Evolutionary conservation across 2,329 filamentous ascomycete species (phyloP).

Genomic region (Colletotrichum sp.): DNA sequence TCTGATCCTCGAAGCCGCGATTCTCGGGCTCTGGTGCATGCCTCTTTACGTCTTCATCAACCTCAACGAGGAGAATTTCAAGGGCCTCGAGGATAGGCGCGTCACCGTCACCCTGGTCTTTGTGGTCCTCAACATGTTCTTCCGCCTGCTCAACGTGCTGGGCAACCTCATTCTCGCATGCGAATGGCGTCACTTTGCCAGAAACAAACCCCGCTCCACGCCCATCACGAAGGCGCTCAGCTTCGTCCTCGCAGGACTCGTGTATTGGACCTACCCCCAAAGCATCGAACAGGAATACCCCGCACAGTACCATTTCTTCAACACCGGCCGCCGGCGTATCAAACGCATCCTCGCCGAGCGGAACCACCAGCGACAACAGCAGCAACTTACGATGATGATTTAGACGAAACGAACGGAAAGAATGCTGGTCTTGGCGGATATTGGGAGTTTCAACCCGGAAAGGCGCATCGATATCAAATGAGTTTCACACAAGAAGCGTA

Average conservation of each 20-base stretch:
- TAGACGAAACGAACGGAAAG: neutral
- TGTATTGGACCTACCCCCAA: conserved; percentile 48
- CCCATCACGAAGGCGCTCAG: conserved; percentile 22
- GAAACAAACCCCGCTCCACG: conserved; percentile 30
- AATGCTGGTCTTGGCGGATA: neutral
- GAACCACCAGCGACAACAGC: conserved; percentile 9
- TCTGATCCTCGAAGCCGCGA: conserved; percentile 39
- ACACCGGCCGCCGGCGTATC: conserved; percentile 15
- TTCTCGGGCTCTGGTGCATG: conserved; percentile 34
- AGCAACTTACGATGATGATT: conserved; percentile 13
- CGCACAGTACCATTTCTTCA: conserved; percentile 16
- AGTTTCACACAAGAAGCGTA: neutral
- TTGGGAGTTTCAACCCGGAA: neutral
- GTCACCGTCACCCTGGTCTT: conserved; percentile 36
- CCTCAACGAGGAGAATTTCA: conserved; percentile 3
- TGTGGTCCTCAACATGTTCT: conserved; percentile 41
- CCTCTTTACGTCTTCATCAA: conserved; percentile 25
- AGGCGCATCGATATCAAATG: neutral
- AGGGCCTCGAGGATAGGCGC: neutral
- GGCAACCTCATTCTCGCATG: conserved; percentile 41
- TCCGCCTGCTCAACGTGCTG: conserved; percentile 41
- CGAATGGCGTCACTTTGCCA: conserved; percentile 43
- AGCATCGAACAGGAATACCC: conserved; percentile 42
- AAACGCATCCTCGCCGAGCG: conserved; percentile 17
- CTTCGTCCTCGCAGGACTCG: conserved; percentile 32